Conservation (phyloP, 768 basidiomycete species). For the Mycena latifolia region DNA sequence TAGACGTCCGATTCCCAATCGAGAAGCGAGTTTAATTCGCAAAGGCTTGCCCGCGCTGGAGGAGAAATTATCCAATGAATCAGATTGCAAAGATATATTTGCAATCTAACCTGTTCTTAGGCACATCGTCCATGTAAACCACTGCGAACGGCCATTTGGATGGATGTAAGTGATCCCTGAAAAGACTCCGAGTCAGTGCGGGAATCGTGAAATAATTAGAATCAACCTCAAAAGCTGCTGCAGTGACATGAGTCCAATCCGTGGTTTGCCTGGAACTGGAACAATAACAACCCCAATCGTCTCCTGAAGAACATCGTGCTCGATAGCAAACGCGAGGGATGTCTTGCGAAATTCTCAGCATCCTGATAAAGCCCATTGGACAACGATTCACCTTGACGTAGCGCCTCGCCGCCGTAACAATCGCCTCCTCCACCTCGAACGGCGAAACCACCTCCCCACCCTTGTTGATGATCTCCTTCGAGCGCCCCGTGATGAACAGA, state of each 20-base stretch:
- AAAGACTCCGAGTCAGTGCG: background rate
- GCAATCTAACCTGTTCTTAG: constrained; percentile 53
- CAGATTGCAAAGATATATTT: background rate
- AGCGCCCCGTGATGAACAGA: constrained; percentile 65
- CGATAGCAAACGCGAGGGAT: constrained; percentile 57
- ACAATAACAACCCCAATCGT: constrained; percentile 60
- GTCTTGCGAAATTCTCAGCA: constrained; percentile 38
- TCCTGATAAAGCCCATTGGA: background rate
- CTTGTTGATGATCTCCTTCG: constrained; percentile 73
- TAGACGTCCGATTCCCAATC: constrained; percentile 52
- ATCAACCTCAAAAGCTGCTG: constrained; percentile 54
- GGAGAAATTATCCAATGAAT: no score
- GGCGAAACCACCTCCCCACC: constrained; percentile 74
- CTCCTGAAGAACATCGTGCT: constrained; percentile 62
- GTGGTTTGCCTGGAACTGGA: constrained; percentile 46
- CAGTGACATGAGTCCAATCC: constrained; percentile 54
- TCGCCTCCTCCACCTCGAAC: constrained; percentile 70
- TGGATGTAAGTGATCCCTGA: constrained; percentile 58
- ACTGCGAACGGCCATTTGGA: constrained; percentile 63
- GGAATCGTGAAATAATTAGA: background rate
- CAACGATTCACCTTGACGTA: constrained; percentile 49
- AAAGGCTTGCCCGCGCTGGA: constrained; percentile 56
- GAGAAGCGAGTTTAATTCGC: constrained; percentile 56
- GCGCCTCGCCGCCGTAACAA: constrained; percentile 55
- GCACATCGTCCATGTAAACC: constrained; percentile 61